Evolutionary conservation across 2,329 filamentous ascomycete species (phyloP), one percentile per base, ranked within the genome.

Genomic region (Curvularia sp.): DNA sequence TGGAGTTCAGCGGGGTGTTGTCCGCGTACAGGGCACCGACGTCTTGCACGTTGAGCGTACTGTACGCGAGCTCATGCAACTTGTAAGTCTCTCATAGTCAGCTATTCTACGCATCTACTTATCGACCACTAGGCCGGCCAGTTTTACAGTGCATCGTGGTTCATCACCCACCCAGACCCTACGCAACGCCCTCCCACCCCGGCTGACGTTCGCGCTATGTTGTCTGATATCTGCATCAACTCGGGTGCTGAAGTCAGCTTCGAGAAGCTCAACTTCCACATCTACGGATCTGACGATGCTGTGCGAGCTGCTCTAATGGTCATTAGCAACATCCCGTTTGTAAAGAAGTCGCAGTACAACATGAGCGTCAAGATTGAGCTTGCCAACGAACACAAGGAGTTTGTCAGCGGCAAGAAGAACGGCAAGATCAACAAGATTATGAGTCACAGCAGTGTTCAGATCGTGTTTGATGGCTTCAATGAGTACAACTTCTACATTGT

Each of bases 351-450:
- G 41, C 91, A 92, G 66, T 96, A 96, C 72, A 93, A 96, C 75
- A 96, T 99, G 75, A 88, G 93, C 55, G 94, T 99, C 74, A 98
- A 98, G 83, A 96, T 99, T 63, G 95, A 99, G 81, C 89, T 99
- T 55, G 95, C 95, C 72, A 98, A 98, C 74, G 95, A 99, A 80
- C 95, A 99, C 82, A 99, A 99, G 79, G 95, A 99, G 74, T 99
- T 99, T 75, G 95, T 99, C 56, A 97, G 93, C 69, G 95, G 95
- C 68, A 99, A 99, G 84, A 99, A 99, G 83, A 99, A 99, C 71
- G 95, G 95, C 79, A 99, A 99, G 82, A 99, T 99, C 79, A 99
- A 99, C 84, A 99, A 99, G 84, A 99, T 99, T 73, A 99, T 99
- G 95, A 95, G 94, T 23, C 94, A 98, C 79, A 97, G 93, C 84